Conservation (phyloP, 345 rosid genomes). For the Erucastrum elatum region DNA sequence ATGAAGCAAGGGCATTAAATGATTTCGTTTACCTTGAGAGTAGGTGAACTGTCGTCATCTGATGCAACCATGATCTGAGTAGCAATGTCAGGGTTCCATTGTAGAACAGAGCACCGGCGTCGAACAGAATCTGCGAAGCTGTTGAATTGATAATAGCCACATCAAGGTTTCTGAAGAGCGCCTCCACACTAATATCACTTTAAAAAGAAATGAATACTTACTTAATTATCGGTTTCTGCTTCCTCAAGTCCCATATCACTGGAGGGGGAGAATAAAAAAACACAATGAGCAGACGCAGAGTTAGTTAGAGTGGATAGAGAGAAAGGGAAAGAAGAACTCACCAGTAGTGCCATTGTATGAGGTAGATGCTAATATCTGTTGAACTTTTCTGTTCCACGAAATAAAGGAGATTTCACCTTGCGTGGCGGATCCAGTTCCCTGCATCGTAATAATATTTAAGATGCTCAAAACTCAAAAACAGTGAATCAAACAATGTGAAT, state of each 20-base stretch:
- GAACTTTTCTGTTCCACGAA: conserved; percentile 96
- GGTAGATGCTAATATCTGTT: conserved; percentile 91
- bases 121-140: conserved; percentile 90
- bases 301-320: neutral
- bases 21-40: conserved; percentile 62
- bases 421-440: conserved; percentile 90
- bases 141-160: conserved; percentile 37
- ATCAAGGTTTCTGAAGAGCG: conserved; percentile 28
- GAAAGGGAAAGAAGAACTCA: conserved; percentile 41
- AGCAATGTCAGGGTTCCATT: conserved; percentile 98
- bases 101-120: conserved; percentile 95
- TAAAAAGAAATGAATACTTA: conserved; percentile 40
- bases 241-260: conserved; percentile 98
- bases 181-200: neutral
- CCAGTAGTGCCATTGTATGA: conserved; percentile 94
- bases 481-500: neutral
- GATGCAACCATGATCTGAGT: conserved; percentile 98
- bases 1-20: conserved; percentile 2
- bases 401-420: conserved; percentile 97
- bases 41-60: conserved; percentile 86
- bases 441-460: conserved; percentile 28
- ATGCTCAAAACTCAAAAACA: neutral
- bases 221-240: conserved; percentile 97
- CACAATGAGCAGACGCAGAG: conserved; percentile 8
- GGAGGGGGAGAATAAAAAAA: conserved; percentile 7